These are phyloP conservation scores for Tolypocladium album DNA, from an alignment of 2,329 filamentous ascomycete genomes.

Conservation along the genomic window DNA sequence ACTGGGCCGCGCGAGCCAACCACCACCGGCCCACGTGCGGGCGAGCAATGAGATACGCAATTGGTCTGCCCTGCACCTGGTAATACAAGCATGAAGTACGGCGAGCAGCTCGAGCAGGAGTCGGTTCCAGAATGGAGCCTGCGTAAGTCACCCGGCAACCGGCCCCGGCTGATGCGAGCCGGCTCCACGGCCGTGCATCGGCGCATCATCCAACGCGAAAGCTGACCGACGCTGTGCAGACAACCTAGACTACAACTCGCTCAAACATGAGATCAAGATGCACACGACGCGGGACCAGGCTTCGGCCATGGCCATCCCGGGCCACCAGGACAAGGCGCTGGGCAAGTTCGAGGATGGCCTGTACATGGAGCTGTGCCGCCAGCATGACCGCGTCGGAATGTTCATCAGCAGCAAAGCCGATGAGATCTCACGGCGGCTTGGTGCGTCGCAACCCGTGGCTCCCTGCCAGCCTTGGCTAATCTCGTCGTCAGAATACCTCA, in stretches of 20 bases:
- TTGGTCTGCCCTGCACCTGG: not conserved
- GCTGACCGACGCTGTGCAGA: constrained; percentile 32
- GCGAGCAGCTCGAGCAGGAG: constrained; percentile 53
- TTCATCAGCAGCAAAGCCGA: constrained; percentile 74
- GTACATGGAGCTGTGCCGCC: constrained; percentile 57
- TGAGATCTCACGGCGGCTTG: constrained; percentile 60
- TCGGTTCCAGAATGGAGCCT: constrained; percentile 77
- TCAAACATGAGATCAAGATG: constrained; percentile 75
- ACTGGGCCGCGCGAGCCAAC: not conserved
- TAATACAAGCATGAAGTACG: constrained; percentile 26
- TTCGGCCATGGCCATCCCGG: constrained; percentile 62
- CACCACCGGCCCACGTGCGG: not conserved
- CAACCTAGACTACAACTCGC: constrained; percentile 81
- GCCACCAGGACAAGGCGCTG: constrained; percentile 49
- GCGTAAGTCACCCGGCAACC: constrained; percentile 36
- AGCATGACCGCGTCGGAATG: constrained; percentile 67
- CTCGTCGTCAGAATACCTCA: constrained; percentile 32
- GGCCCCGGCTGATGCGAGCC: too few relatives aligned
- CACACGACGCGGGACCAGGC: constrained; percentile 64
- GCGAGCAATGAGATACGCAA: not conserved
- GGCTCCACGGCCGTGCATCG: not conserved
- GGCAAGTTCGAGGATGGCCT: constrained; percentile 61
- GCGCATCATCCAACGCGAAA: not conserved
- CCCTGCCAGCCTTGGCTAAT: constrained; percentile 10
- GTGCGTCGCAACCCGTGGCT: constrained; percentile 29